phyloP scores from a whole-genome alignment of 805 yeast genomes.

The Ogataea paradorogensis region DNA sequence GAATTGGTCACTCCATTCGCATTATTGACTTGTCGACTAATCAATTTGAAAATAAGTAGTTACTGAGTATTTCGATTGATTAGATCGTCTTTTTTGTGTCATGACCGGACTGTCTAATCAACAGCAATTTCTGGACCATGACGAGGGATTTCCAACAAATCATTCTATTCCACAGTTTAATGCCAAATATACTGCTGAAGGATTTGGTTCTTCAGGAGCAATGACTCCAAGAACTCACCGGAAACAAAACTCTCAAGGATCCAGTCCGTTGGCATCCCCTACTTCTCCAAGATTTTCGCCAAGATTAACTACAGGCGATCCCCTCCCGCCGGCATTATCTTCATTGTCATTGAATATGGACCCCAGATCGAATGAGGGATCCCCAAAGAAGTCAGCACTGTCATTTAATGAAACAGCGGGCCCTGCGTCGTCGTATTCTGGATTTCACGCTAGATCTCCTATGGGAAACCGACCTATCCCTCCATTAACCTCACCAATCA shows the following conservation, averaged over 20 bases:
- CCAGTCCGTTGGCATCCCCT: constrained; percentile 18
- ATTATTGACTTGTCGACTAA: background rate
- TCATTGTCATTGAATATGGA: constrained; percentile 3
- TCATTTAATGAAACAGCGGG: background rate
- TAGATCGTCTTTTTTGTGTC: background rate
- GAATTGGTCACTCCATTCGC: too few relatives aligned
- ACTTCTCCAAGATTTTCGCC: constrained; percentile 19
- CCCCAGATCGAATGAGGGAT: too few relatives aligned
- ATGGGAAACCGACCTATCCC: constrained; percentile 15
- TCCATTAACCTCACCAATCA: constrained; percentile 18
- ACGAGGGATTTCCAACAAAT: constrained; percentile 7
- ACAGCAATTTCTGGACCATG: constrained; percentile 3
- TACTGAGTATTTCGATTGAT: too few relatives aligned
- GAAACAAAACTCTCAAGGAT: constrained; percentile 9
- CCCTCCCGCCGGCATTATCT: constrained; percentile 19
- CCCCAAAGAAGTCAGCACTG: too few relatives aligned
- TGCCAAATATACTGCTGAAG: constrained; percentile 15
- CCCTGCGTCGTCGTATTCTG: constrained; percentile 22
- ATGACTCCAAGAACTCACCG: background rate
- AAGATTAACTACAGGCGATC: background rate
- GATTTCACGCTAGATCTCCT: constrained; percentile 28
- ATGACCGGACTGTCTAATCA: constrained; percentile 7
- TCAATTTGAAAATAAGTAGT: background rate
- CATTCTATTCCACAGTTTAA: constrained; percentile 17
- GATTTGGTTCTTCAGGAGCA: constrained; percentile 4